phyloP scores from a whole-genome alignment of 2,329 filamentous ascomycete species.

The Xylariaceae sp. region DNA sequence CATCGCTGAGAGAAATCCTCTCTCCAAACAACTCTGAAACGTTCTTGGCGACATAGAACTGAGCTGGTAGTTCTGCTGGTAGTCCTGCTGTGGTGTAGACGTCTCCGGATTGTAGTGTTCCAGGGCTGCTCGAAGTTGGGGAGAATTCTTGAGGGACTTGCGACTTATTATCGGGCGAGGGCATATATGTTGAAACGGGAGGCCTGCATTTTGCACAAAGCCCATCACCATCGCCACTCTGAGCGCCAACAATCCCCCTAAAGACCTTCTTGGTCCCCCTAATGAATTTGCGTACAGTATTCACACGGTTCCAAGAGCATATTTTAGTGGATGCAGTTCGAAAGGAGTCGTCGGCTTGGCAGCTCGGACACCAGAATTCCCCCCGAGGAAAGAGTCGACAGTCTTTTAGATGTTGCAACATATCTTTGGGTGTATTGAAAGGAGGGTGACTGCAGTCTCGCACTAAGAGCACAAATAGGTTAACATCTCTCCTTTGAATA shows the following conservation, averaged over 20 bases:
- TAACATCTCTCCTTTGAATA: too few species aligned
- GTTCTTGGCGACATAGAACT: too few species aligned
- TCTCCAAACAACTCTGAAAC: too few species aligned
- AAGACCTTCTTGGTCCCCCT: conserved; percentile 3
- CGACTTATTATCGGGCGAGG: too few species aligned
- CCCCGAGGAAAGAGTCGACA: conserved; percentile 16
- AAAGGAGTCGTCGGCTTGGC: conserved; percentile 9
- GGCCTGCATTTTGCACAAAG: background rate
- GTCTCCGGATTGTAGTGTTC: too few species aligned
- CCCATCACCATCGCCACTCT: background rate
- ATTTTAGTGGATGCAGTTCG: conserved; percentile 8
- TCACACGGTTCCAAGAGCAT: conserved; percentile 18
- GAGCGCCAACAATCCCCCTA: background rate
- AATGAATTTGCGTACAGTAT: background rate
- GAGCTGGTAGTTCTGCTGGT: too few species aligned
- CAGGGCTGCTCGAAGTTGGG: too few species aligned
- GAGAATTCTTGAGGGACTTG: too few species aligned
- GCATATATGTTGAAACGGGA: too few species aligned
- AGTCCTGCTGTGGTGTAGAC: too few species aligned
- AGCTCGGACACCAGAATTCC: conserved; percentile 15
- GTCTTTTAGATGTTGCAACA: conserved; percentile 20
- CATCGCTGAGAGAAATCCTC: too few species aligned
- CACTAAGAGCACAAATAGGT: too few species aligned
- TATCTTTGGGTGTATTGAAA: conserved; percentile 11
- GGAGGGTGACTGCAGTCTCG: conserved; percentile 10